Evolutionary conservation across 805 yeast species (phyloP).

Genomic region (Lachancea mirantina): DNA sequence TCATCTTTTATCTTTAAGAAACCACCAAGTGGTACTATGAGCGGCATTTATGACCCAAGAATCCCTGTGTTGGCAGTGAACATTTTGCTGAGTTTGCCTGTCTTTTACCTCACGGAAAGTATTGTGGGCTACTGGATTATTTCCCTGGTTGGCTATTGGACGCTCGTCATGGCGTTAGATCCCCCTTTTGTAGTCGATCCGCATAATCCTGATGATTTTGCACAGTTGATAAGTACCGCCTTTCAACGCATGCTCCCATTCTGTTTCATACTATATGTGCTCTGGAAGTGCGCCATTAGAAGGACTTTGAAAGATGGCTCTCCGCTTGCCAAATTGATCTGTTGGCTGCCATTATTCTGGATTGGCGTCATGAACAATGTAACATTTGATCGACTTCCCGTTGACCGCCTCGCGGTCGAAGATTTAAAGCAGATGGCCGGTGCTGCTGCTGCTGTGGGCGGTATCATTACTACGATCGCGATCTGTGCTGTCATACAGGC

Average conservation of each 20-base stretch:
- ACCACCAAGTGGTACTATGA: conserved; percentile 29
- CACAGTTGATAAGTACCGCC: conserved; percentile 60
- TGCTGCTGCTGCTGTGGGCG: conserved; percentile 54
- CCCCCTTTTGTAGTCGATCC: conserved; percentile 65
- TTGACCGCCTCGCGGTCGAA: conserved; percentile 67
- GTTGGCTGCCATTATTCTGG: conserved; percentile 82
- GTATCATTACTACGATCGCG: conserved; percentile 42
- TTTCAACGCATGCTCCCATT: conserved; percentile 71
- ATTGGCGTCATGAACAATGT: conserved; percentile 76
- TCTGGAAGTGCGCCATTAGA: conserved; percentile 54
- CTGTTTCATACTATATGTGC: conserved; percentile 58
- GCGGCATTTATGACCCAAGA: conserved; percentile 68
- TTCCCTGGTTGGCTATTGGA: conserved; percentile 72
- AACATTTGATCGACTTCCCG: conserved; percentile 82
- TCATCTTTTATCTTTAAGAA: conserved; percentile 56
- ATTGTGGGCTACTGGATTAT: conserved; percentile 54
- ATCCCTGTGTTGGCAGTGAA: conserved; percentile 49
- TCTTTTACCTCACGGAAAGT: conserved; percentile 44
- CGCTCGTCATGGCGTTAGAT: conserved; percentile 64
- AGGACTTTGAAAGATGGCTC: conserved; percentile 43
- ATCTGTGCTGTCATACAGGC: conserved; percentile 67
- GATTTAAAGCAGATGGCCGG: conserved; percentile 77
- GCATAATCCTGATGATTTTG: conserved; percentile 41
- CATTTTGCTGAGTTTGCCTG: conserved; percentile 53
- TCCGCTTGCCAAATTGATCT: conserved; percentile 30